These are phyloP conservation scores for Gamarada debralockiae DNA, from an alignment of 495 filamentous ascomycete genomes.

Conservation along the genomic window DNA sequence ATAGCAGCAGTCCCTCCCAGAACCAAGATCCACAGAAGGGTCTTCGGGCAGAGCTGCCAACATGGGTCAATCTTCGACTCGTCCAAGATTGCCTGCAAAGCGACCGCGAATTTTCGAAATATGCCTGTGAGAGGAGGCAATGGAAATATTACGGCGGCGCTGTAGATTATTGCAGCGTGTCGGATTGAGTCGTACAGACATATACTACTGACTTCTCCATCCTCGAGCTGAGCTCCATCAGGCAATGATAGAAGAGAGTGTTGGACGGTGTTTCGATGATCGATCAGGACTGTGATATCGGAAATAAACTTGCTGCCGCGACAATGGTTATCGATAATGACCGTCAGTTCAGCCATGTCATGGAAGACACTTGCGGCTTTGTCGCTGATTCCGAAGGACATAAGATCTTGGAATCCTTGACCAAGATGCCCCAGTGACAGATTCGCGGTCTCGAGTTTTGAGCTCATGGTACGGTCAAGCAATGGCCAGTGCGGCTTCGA, in stretches of 20 bases:
- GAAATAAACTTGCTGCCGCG: neutral
- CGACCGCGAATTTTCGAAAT: neutral
- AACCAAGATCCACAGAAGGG: conserved; percentile 6
- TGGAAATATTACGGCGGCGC: conserved; percentile 7
- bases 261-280: neutral
- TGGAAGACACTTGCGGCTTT: neutral
- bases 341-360: conserved; percentile 5
- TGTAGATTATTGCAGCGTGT: conserved; percentile 1
- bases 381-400: neutral
- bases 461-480: neutral
- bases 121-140: neutral
- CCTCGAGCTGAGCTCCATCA: neutral
- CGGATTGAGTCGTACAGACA: conserved; percentile 7
- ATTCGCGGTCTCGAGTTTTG: neutral
- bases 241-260: neutral
- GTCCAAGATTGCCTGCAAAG: neutral
- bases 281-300: neutral
- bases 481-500: conserved; percentile 8
- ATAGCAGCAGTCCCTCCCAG: conserved; percentile 5
- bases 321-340: conserved; percentile 6
- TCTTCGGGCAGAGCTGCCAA: neutral
- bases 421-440: neutral
- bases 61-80: neutral
- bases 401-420: neutral
- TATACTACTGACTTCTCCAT: neutral